Evolutionary conservation across 2,329 filamentous ascomycete species (phyloP).

Genomic region (Aspergillus carbonarius): DNA sequence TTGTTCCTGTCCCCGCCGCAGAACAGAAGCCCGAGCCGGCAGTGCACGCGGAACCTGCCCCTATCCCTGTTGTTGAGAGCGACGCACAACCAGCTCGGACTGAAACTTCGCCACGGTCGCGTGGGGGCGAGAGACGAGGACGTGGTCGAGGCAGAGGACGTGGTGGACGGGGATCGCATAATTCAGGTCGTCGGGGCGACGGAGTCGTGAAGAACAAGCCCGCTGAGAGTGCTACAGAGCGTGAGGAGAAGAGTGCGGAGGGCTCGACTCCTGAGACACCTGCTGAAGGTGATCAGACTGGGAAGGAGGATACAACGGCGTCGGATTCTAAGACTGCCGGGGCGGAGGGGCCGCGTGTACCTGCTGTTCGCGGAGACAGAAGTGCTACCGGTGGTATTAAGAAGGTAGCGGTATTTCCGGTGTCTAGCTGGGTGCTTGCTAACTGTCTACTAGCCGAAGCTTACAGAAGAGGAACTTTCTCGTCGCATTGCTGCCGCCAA

Average conservation of each 20-base stretch:
- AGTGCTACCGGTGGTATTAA: slow-evolving; percentile 54
- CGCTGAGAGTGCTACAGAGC: slow-evolving; percentile 14
- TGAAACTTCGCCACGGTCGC: slow-evolving; percentile 28
- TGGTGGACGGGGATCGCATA: slow-evolving; percentile 22
- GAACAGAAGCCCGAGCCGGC: slow-evolving; percentile 28
- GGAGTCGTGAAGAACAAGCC: slow-evolving; percentile 18
- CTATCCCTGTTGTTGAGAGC: slow-evolving; percentile 5
- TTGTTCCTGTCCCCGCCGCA: slow-evolving; percentile 43
- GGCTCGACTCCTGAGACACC: slow-evolving; percentile 11
- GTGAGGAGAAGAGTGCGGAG: slow-evolving; percentile 11
- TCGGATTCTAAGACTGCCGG: slow-evolving; percentile 4
- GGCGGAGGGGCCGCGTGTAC: slow-evolving; percentile 32
- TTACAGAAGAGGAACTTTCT: slow-evolving; percentile 64
- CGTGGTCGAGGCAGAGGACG: slow-evolving; percentile 31
- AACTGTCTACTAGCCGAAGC: slow-evolving; percentile 52
- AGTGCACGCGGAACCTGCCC: slow-evolving; percentile 14
- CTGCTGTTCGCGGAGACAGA: slow-evolving; percentile 55
- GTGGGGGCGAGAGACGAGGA: slow-evolving; percentile 33
- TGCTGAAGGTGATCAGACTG: slow-evolving; percentile 10
- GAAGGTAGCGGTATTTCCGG: slow-evolving; percentile 35
- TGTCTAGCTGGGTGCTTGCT: slow-evolving; percentile 9
- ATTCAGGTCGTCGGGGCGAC: slow-evolving; percentile 20
- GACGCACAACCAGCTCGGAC: slow-evolving; percentile 20
- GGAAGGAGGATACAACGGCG: slow-evolving; percentile 19
- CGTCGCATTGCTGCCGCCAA: slow-evolving; percentile 62